These are phyloP conservation scores for Fusarium sp. DNA, from an alignment of 2,329 filamentous ascomycete species.

Conservation along the genomic window DNA sequence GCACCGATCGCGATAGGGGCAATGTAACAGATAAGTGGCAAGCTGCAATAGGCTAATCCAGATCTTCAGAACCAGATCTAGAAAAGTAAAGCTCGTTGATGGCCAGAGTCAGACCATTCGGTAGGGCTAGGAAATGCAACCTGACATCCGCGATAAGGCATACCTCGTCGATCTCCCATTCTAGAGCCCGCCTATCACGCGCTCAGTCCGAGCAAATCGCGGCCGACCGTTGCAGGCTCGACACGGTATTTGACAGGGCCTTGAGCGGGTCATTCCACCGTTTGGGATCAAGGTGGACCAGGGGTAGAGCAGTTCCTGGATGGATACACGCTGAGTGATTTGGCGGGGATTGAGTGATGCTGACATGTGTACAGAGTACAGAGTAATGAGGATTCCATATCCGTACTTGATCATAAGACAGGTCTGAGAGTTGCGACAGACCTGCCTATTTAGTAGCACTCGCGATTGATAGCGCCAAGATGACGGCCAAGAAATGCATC, in stretches of 20 bases:
- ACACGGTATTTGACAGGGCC: background rate
- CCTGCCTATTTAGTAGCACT: constrained; percentile 13
- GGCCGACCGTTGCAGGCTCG: background rate
- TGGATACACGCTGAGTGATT: background rate
- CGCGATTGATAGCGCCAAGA: background rate
- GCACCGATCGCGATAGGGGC: background rate
- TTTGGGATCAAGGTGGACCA: background rate
- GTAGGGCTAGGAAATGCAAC: constrained; percentile 10
- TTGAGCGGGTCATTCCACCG: background rate
- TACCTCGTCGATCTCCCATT: constrained; percentile 5
- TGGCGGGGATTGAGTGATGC: background rate
- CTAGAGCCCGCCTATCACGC: constrained; percentile 4
- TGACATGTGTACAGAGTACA: constrained; percentile 2
- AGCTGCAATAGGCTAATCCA: background rate
- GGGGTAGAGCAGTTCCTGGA: background rate
- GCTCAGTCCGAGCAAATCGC: background rate
- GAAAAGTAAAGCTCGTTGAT: background rate
- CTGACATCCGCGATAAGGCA: constrained; percentile 2
- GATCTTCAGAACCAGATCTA: background rate
- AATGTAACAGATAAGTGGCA: background rate
- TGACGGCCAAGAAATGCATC: background rate
- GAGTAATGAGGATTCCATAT: background rate
- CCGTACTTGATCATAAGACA: background rate
- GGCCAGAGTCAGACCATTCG: background rate
- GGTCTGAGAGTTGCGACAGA: background rate